Evolutionary conservation across 2,329 filamentous ascomycete genomes (phyloP).

Genomic region (Fusarium euwallaceae): DNA sequence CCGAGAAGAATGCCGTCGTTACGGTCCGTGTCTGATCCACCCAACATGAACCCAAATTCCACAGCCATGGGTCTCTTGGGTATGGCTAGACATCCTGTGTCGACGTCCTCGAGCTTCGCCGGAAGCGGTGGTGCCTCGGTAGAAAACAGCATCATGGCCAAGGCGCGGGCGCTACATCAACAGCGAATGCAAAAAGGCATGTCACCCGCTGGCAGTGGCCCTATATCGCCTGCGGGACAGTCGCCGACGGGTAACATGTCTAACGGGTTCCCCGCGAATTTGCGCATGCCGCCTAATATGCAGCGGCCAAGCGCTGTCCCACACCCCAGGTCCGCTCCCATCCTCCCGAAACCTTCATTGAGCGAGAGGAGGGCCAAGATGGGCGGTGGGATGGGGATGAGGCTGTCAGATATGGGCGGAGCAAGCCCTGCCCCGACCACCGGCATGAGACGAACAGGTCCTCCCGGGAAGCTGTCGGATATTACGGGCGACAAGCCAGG

Average conservation of each 20-base stretch:
- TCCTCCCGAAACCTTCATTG: slow-evolving; percentile 68
- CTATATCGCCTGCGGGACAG: slow-evolving; percentile 49
- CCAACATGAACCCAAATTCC: slow-evolving; percentile 83
- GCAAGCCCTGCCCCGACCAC: slow-evolving; percentile 38
- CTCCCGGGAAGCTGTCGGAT: slow-evolving; percentile 59
- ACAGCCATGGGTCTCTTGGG: slow-evolving; percentile 84
- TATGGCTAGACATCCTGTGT: slow-evolving; percentile 67
- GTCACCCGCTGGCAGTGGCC: slow-evolving; percentile 47
- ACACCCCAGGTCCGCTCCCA: slow-evolving; percentile 68
- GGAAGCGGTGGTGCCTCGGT: slow-evolving; percentile 49
- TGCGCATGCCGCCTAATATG: slow-evolving; percentile 58
- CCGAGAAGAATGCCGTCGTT: slow-evolving; percentile 69
- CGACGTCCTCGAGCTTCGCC: slow-evolving; percentile 54
- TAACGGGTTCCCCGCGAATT: slow-evolving; percentile 59
- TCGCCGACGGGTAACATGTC: slow-evolving; percentile 53
- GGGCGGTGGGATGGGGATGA: slow-evolving; percentile 59
- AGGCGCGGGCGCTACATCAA: slow-evolving; percentile 61
- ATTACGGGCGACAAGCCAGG: slow-evolving; percentile 47
- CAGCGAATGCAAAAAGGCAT: slow-evolving; percentile 61
- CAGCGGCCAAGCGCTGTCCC: slow-evolving; percentile 61
- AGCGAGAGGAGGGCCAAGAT: slow-evolving; percentile 72
- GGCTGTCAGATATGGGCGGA: slow-evolving; percentile 66
- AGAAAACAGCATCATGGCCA: slow-evolving; percentile 60
- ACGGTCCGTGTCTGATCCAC: slow-evolving; percentile 71
- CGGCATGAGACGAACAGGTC: slow-evolving; percentile 49